Conservation (phyloP, 495 filamentous ascomycete species). For the Chaetomium fimeti region DNA sequence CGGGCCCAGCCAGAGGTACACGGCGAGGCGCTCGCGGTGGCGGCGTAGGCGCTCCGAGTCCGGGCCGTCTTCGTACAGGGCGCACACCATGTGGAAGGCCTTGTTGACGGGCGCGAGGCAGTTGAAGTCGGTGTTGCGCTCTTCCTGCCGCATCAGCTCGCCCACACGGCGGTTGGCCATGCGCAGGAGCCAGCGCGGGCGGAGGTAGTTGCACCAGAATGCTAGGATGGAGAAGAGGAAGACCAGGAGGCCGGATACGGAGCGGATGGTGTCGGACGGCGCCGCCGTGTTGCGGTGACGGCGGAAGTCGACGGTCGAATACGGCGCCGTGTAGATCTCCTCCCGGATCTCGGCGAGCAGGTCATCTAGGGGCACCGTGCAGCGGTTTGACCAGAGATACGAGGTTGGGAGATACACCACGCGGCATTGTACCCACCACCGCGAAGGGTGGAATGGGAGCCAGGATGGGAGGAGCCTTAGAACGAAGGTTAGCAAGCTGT, state of each 20-base stretch:
- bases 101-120: constrained; percentile 4
- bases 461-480: background rate
- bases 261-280: too few species aligned
- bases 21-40: constrained; percentile 5
- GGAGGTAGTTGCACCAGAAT: too few species aligned
- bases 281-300: too few species aligned
- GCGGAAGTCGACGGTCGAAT: too few species aligned
- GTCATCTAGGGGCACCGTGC: too few species aligned
- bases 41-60: background rate
- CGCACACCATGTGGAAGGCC: constrained; percentile 3
- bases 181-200: background rate
- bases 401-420: constrained; percentile 1
- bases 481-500: too few species aligned
- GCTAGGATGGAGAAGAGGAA: too few species aligned
- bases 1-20: background rate
- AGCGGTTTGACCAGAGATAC: background rate
- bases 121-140: constrained; percentile 4
- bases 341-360: too few species aligned
- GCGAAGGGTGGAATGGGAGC: constrained; percentile 5
- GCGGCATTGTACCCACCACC: constrained; percentile 8
- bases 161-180: background rate
- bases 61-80: background rate
- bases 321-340: too few species aligned
- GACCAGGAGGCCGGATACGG: too few species aligned
- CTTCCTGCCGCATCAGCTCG: background rate